Evolutionary conservation across 352 stramenopile species (phyloP).

Genomic region (Pythium aquatile): DNA sequence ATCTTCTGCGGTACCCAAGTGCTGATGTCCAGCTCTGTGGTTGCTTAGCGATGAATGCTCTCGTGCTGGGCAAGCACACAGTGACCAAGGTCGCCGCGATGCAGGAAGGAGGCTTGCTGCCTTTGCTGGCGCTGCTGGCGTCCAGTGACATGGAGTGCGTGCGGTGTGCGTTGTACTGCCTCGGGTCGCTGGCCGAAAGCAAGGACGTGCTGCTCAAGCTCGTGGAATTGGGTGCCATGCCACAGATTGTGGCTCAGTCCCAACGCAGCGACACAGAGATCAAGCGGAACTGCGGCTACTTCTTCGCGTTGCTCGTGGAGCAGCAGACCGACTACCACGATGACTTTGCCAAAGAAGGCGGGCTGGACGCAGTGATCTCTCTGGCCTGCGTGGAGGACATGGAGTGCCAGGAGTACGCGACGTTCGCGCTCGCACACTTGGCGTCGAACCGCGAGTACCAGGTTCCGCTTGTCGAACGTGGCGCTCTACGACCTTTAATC

Average conservation of each 20-base stretch:
- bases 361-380: conserved; percentile 86
- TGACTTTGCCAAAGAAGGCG: conserved; percentile 84
- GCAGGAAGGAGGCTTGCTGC: conserved; percentile 87
- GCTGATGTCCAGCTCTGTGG: conserved; percentile 92
- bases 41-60: conserved; percentile 89
- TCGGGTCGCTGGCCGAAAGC: conserved; percentile 93
- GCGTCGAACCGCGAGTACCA: conserved; percentile 94
- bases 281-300: conserved; percentile 91
- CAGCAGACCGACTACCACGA: conserved; percentile 92
- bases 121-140: conserved; percentile 86
- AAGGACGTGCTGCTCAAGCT: conserved; percentile 90
- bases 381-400: conserved; percentile 93
- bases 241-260: conserved; percentile 79
- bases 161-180: conserved; percentile 88
- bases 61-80: conserved; percentile 84
- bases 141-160: conserved; percentile 89
- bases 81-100: conserved; percentile 90
- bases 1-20: conserved; percentile 94
- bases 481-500: conserved; percentile 92
- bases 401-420: conserved; percentile 95
- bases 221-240: conserved; percentile 86
- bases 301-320: conserved; percentile 90
- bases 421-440: conserved; percentile 94
- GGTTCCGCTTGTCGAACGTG: conserved; percentile 88
- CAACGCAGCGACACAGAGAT: conserved; percentile 90